A percentile compares a stretch with the other conserved stretches of the same genome.
Conservation (phyloP, 495 filamentous ascomycete genomes). For the Massariosphaeria phaeospora region DNA sequence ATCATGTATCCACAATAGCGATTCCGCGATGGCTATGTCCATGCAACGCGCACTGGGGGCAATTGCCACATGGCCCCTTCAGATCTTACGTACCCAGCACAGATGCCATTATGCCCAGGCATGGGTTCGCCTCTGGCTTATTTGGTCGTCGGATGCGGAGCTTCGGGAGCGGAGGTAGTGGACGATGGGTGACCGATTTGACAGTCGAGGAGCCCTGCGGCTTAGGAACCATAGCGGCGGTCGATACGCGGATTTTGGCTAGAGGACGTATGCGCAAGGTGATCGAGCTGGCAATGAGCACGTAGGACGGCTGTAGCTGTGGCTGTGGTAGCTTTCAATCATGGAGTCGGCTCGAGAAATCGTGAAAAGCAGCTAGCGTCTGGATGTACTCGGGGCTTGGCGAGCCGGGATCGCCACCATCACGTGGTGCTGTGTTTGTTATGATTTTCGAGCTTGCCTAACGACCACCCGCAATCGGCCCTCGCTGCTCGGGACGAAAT, state of each 20-base stretch:
- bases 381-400: background rate
- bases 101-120: slow-evolving; percentile 78
- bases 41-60: background rate
- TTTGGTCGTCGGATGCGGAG: slow-evolving; percentile 83
- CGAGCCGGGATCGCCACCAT: too few relatives aligned
- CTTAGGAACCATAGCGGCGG: slow-evolving; percentile 48
- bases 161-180: slow-evolving; percentile 78
- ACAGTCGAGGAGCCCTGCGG: slow-evolving; percentile 23
- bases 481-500: background rate
- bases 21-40: background rate
- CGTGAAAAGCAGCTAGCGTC: background rate
- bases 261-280: background rate
- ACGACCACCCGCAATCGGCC: background rate
- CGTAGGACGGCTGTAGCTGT: too few relatives aligned
- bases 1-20: background rate
- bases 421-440: slow-evolving; percentile 12
- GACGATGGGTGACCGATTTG: slow-evolving; percentile 47
- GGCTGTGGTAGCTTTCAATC: too few relatives aligned
- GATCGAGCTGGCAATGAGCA: background rate
- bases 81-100: slow-evolving; percentile 65
- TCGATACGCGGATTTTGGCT: background rate
- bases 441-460: background rate
- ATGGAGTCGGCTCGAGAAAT: background rate
- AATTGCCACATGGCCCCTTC: background rate
- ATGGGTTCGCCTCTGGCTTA: slow-evolving; percentile 68